A percentile compares a stretch with the other conserved stretches of the same genome.
Conservation (phyloP, 192 early-diverging fungal genomes). For the Phlyctochytrium bullatum region DNA sequence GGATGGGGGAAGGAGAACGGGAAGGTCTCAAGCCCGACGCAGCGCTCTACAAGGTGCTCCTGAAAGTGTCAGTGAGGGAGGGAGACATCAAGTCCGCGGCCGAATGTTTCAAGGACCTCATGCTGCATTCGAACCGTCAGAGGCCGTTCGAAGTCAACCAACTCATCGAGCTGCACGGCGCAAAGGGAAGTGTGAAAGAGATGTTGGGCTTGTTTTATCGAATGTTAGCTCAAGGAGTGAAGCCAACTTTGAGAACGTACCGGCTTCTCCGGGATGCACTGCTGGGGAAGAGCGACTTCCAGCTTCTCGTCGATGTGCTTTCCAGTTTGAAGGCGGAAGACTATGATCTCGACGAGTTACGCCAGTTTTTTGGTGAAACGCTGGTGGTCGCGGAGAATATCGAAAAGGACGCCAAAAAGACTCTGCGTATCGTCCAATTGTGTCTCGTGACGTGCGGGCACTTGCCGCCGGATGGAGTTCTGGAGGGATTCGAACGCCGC, state of each 20-base stretch:
- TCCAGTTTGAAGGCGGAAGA: neutral
- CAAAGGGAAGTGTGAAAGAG: neutral
- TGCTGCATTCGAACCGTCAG: neutral
- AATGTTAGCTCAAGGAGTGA: neutral
- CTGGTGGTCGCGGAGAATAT: too few relatives aligned
- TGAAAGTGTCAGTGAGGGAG: neutral
- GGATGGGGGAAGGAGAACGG: neutral
- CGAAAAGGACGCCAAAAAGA: too few relatives aligned
- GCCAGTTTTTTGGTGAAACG: too few relatives aligned
- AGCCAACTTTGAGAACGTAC: neutral
- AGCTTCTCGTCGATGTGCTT: neutral
- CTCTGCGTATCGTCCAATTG: too few relatives aligned
- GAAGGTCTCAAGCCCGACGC: neutral
- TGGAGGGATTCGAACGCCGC: too few relatives aligned
- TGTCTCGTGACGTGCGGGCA: too few relatives aligned
- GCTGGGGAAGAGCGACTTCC: neutral
- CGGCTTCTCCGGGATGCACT: neutral
- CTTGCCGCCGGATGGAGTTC: too few relatives aligned
- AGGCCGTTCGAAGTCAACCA: neutral
- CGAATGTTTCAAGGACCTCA: neutral
- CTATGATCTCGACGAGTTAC: neutral
- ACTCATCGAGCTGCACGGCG: neutral
- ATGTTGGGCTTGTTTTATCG: neutral
- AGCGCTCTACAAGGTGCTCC: neutral
- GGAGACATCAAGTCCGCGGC: neutral